Evolutionary conservation across 2,329 filamentous ascomycete species (phyloP).

Genomic region (Nemania abortiva): DNA sequence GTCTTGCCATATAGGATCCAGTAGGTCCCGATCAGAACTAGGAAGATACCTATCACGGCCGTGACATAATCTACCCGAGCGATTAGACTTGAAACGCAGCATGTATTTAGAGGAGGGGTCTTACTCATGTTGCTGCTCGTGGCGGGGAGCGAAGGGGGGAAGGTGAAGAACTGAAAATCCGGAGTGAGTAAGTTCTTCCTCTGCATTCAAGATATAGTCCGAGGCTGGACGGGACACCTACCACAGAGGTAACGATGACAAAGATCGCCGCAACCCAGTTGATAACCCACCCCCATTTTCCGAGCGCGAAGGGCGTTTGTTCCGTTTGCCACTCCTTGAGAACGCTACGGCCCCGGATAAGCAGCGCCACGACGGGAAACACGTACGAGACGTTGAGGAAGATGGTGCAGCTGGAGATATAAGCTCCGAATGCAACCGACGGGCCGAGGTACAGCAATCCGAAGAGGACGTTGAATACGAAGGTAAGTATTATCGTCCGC

Average conservation of each 20-base stretch:
- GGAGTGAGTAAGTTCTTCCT: constrained; percentile 12
- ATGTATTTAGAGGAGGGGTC: constrained; percentile 14
- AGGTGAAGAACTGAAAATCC: constrained; percentile 51
- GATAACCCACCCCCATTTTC: constrained; percentile 47
- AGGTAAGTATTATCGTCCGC: constrained; percentile 56
- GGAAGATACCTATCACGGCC: constrained; percentile 54
- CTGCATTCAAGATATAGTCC: neutral
- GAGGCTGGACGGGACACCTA: constrained; percentile 27
- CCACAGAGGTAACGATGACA: constrained; percentile 56
- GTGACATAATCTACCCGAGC: constrained; percentile 52
- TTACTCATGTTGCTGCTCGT: constrained; percentile 51
- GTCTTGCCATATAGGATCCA: constrained; percentile 47
- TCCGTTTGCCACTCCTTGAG: constrained; percentile 48
- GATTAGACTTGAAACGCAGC: constrained; percentile 19
- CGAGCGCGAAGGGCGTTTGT: constrained; percentile 49
- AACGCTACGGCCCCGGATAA: constrained; percentile 53
- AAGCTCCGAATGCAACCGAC: constrained; percentile 61
- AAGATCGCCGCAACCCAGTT: constrained; percentile 53
- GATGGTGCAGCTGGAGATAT: constrained; percentile 59
- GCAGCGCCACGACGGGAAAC: constrained; percentile 56
- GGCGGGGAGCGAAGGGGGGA: constrained; percentile 48
- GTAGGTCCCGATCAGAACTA: constrained; percentile 45
- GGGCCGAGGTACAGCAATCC: constrained; percentile 61
- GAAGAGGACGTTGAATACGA: constrained; percentile 59
- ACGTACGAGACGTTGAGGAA: constrained; percentile 61